Evolutionary conservation across 495 filamentous ascomycete species (phyloP), one percentile per base, ranked within the genome.

Genomic region (Hyphodiscus hymeniophilus): DNA sequence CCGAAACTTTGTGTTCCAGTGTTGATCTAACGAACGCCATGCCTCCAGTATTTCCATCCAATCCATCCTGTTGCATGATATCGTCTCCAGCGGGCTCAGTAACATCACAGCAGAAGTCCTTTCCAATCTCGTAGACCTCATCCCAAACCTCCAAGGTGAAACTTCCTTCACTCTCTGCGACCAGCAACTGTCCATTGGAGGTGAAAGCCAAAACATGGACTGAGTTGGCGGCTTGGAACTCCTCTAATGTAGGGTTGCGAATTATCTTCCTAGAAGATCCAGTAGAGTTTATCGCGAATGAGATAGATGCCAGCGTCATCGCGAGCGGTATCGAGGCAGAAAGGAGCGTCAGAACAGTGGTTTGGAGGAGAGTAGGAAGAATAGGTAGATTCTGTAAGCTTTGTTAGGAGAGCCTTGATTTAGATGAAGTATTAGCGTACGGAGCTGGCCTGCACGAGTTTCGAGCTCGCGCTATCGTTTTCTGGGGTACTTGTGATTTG

Each of bases 111-210:
- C 87, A 95, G 35, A 77, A 73, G 21, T 65, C 59, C 55, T 77
- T 68, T 24, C 83, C 88, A 40, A 69, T 68, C 56, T 83, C 71
- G 59, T 77, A 80, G 4, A 83, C 77, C 16, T 70, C 66, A 42
- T 90, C 81, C 88, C 90, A 95, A 30, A 77, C 81, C 31, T 83
- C 76, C 48, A 85, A 71, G 17, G 75, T 77, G 56, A 95, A 97
- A 24, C 66, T 64, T 0, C 91, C 91, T 56, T 90, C 78, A 59
- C 88, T 94, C 60, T 95, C 84, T 28, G 76, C 81, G 34, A 95
- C 63, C 15, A 95, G 64, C 24, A 95, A 63, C 43, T 88, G 83
- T 15, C 81, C 77, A 42, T 80, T 77, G 6, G 80, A 84, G 21
- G 84, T 84, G 55, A 89, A 91, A 2, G 80, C 82, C 24, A 95